phyloP scores from a whole-genome alignment of 192 early-diverging fungal genomes.

The Coemansia sp. region DNA sequence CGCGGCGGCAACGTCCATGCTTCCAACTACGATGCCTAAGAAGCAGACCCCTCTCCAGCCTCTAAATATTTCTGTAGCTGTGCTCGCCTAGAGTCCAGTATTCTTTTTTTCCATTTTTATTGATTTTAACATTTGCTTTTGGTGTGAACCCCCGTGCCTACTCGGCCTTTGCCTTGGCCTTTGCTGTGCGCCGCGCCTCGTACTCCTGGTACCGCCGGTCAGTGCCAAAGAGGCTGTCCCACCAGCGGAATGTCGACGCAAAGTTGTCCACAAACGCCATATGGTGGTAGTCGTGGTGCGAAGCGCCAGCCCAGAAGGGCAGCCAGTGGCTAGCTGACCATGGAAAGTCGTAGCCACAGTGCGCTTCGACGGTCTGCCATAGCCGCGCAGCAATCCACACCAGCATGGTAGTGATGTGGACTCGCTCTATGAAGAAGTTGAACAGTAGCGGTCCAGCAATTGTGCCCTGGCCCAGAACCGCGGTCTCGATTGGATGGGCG shows the following conservation, averaged over 20 bases:
- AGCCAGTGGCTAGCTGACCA: constrained; percentile 82
- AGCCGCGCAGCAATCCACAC: constrained; percentile 68
- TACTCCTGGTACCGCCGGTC: constrained; percentile 69
- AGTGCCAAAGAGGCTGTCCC: constrained; percentile 86
- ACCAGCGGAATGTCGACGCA: constrained; percentile 82
- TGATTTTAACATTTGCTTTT: neutral
- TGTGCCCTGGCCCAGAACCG: constrained; percentile 65
- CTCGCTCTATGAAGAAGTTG: constrained; percentile 55
- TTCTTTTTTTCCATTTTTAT: neutral
- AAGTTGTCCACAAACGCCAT: constrained; percentile 61
- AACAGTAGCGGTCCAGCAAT: constrained; percentile 59
- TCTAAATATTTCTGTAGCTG: neutral
- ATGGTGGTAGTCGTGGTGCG: constrained; percentile 79
- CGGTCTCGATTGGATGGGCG: constrained; percentile 68
- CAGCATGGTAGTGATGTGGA: constrained; percentile 68
- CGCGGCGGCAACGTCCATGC: constrained; percentile 79
- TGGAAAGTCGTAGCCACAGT: constrained; percentile 77
- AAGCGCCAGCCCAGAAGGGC: constrained; percentile 82
- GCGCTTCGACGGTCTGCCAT: constrained; percentile 65
- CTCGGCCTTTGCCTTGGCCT: constrained; percentile 23
- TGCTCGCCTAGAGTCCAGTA: neutral
- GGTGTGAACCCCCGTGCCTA: neutral
- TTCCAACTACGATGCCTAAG: constrained; percentile 67
- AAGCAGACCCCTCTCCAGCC: neutral
- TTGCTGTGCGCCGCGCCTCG: constrained; percentile 37